Percentiles rank a stretch among this genome's conserved stretches.
Conservation (phyloP, 768 basidiomycete species). For the Lanmaoa pseudosensibilis region DNA sequence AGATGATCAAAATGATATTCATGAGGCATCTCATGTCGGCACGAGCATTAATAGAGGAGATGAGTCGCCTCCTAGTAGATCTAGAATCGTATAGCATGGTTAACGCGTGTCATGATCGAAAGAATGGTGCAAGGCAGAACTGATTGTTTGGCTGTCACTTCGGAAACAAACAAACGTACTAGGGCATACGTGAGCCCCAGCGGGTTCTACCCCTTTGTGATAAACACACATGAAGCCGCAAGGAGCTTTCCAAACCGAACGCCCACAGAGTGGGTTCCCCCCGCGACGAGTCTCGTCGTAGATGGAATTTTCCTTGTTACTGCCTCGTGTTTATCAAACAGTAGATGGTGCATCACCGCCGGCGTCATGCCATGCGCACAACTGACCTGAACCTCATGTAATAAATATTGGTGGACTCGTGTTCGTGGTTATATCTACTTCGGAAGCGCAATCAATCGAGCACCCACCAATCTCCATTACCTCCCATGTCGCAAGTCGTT, state of each 20-base stretch:
- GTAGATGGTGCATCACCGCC: constrained; percentile 14
- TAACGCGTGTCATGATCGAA: constrained; percentile 20
- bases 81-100: constrained; percentile 18
- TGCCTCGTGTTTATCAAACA: constrained; percentile 29
- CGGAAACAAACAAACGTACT: constrained; percentile 22
- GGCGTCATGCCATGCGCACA: constrained; percentile 28
- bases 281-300: not conserved
- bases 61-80: not conserved
- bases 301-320: constrained; percentile 6
- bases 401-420: constrained; percentile 12
- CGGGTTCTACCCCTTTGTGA: constrained; percentile 3
- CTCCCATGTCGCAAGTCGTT: constrained; percentile 30
- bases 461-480: constrained; percentile 14
- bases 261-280: not conserved
- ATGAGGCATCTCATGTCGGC: not conserved
- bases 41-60: not conserved
- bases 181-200: not conserved
- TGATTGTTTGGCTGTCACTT: constrained; percentile 3
- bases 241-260: constrained; percentile 20
- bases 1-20: constrained; percentile 13
- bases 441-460: constrained; percentile 17
- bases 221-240: constrained; percentile 11
- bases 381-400: constrained; percentile 34
- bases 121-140: not conserved
- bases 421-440: constrained; percentile 29